These are phyloP conservation scores for Fusarium gaditjirri DNA, from an alignment of 2,329 filamentous ascomycete genomes.

Conservation along the genomic window DNA sequence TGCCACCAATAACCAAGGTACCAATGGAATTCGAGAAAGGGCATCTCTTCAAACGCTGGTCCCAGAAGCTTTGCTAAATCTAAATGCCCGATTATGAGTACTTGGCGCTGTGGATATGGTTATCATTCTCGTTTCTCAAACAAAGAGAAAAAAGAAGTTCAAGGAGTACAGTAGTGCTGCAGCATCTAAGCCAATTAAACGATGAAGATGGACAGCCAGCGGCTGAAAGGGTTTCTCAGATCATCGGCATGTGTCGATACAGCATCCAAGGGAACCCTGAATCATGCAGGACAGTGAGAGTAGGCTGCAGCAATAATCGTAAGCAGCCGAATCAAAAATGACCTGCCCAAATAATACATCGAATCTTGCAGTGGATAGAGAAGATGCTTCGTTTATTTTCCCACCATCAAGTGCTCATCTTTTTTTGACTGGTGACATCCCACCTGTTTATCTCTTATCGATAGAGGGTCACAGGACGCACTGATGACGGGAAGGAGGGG, in stretches of 20 bases:
- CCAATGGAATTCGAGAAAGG: conserved; percentile 14
- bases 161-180: conserved; percentile 1
- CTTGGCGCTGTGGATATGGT: background rate
- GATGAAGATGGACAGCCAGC: background rate
- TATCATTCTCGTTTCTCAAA: conserved; percentile 3
- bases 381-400: background rate
- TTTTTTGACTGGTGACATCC: conserved; percentile 9
- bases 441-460: conserved; percentile 28
- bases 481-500: conserved; percentile 37
- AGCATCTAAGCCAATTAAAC: conserved; percentile 8
- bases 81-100: conserved; percentile 1
- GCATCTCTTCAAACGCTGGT: conserved; percentile 5
- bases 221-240: conserved; percentile 9
- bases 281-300: conserved; percentile 14
- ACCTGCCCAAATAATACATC: background rate
- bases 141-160: background rate
- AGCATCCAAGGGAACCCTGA: conserved; percentile 10
- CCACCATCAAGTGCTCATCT: conserved; percentile 2
- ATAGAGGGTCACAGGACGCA: conserved; percentile 36
- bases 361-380: background rate
- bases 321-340: background rate
- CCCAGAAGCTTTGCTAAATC: conserved; percentile 10
- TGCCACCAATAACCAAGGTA: conserved; percentile 11
- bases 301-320: background rate
- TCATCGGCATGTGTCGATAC: conserved; percentile 20